phyloP scores from a whole-genome alignment of 805 yeast genomes.

The Spathaspora boniae region DNA sequence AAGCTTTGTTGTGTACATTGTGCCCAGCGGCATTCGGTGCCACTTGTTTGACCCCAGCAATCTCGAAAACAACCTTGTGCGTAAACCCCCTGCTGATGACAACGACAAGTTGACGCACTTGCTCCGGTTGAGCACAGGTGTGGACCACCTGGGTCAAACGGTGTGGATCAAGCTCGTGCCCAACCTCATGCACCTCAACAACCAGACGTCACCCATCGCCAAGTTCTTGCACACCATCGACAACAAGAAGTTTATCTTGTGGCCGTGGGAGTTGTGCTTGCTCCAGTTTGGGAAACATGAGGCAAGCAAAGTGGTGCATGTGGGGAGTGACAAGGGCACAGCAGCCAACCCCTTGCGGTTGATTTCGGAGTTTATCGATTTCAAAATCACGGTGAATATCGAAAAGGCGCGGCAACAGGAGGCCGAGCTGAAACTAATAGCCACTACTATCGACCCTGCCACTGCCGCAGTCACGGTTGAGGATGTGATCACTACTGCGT shows the following conservation, averaged over 20 bases:
- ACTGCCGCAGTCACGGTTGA: conserved; percentile 8
- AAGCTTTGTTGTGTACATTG: conserved; percentile 33
- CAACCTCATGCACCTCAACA: conserved; percentile 63
- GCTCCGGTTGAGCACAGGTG: conserved; percentile 33
- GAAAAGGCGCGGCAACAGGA: conserved; percentile 9
- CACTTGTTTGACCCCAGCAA: conserved; percentile 33
- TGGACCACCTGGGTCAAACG: conserved; percentile 17
- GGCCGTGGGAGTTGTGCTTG: conserved; percentile 71
- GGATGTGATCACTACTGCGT: conserved; percentile 13
- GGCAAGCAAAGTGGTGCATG: conserved; percentile 10
- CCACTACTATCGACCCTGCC: neutral
- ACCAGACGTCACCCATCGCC: conserved; percentile 61
- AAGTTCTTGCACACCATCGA: conserved; percentile 51
- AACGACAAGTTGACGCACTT: conserved; percentile 24
- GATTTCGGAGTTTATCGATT: conserved; percentile 35
- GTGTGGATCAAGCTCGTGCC: conserved; percentile 70
- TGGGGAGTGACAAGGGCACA: too few species aligned
- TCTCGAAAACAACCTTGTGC: conserved; percentile 17
- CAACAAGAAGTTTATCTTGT: conserved; percentile 54
- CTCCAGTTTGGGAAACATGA: conserved; percentile 46
- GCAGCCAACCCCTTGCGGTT: conserved; percentile 30
- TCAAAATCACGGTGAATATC: conserved; percentile 22
- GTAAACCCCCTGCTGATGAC: conserved; percentile 15
- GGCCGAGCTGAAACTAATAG: conserved; percentile 2
- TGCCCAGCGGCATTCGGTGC: conserved; percentile 43